Evolutionary conservation across 1,284 basidiomycete species (phyloP).

Genomic region (Veloboletus limbatus): DNA sequence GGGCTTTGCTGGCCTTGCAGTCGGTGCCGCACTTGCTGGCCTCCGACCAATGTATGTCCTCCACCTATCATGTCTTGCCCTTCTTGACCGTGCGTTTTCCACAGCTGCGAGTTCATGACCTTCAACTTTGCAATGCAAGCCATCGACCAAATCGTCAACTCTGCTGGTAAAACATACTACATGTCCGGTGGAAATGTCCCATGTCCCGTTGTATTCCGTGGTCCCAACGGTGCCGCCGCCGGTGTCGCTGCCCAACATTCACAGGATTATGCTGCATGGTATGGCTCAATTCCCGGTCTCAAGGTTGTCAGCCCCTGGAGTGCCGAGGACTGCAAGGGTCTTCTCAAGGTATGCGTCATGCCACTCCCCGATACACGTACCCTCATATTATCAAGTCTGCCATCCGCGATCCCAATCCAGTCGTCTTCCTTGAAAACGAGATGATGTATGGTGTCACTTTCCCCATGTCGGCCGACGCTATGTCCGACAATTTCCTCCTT

Average conservation of each 20-base stretch:
- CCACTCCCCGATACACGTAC: constrained; percentile 3
- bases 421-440: constrained; percentile 99
- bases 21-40: constrained; percentile 92
- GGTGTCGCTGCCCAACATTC: constrained; percentile 96
- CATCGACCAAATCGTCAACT: constrained; percentile 99
- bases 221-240: constrained; percentile 97
- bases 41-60: constrained; percentile 80
- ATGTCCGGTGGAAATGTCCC: constrained; percentile 99
- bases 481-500: constrained; percentile 92
- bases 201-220: constrained; percentile 98
- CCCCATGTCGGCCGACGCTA: constrained; percentile 92
- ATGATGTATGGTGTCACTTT: constrained; percentile 97
- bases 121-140: constrained; percentile 97
- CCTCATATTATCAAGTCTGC: constrained; percentile 59
- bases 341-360: constrained; percentile 74
- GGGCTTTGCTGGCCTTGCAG: constrained; percentile 97
- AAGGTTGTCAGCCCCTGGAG: constrained; percentile 98
- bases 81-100: constrained; percentile 9
- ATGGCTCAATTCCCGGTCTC: constrained; percentile 93
- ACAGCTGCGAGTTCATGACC: constrained; percentile 98
- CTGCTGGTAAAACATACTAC: constrained; percentile 99
- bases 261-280: constrained; percentile 93
- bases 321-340: constrained; percentile 96
- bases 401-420: constrained; percentile 97
- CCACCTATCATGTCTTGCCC: background rate